Base-by-base conservation (phyloP, 2,329 filamentous ascomycete genomes). In the Gremmenia infestans region DNA sequence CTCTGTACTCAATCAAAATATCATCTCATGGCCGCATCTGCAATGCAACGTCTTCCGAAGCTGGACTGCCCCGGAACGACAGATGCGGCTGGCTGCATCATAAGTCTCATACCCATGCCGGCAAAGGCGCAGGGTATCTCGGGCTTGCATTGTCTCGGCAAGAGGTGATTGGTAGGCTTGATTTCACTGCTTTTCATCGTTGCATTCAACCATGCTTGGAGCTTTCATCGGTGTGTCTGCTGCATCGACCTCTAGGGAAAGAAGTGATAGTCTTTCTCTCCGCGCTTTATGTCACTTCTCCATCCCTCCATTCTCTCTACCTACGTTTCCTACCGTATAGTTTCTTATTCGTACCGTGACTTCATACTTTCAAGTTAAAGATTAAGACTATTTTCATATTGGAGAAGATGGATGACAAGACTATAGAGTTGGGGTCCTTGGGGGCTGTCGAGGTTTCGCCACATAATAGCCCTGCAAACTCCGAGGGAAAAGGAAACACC, bases 401-500 rank as follows among this genome's bases (percentile, higher is more conserved):
- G 15, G 15, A 17, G 8, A 42, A 15, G 9, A 42, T 42, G 39
- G 39, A 62, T 39, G 56, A 53, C 48, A 58, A 60, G 14, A 53
- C 46, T 37, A 42, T 61, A 19, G 56, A 60, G 35, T 49, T 55
- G 50, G 51, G 37, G 2, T 22, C 35, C 25, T 55, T 48, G 25
- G 51, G 50, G 4, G 43, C 47, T n/a, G 47, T 12, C 45, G 52
- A 56, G 14, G 36, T 52, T 5, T 15, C 14, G 15, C 37, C 37
- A 15, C 37, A 40, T n/a, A 19, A 17, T 42, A 42, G 39, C 39
- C 17, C 39, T 19, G 39, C 39, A 42, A 42, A 19, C 39, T 42
- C 39, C 9, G 35, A 28, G 37, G 43, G 72, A 71, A 63, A 51
- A 60, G 56, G 52, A 12, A 59, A 54, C 42, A 58, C 52, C 12